Evolutionary conservation across 371 early-diverging fungal species (phyloP), one percentile per base, ranked within the genome.

Genomic region (Blastocladiella emersonii): DNA sequence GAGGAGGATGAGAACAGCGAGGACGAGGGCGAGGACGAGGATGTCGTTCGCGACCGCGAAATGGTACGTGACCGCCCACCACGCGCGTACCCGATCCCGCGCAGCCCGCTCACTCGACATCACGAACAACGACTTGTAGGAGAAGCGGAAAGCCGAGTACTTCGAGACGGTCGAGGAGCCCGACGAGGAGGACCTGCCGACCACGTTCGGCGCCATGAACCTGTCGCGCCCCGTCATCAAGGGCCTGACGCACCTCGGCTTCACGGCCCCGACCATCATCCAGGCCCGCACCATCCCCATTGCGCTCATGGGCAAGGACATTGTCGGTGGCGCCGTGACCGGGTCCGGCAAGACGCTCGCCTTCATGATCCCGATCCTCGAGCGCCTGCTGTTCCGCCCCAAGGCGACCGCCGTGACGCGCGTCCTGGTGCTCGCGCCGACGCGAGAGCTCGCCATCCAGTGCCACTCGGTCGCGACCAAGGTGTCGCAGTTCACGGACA

Each of bases 271-370:
- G 0, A 99, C 99, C 5, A 85, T 86, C 21, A 99, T 99, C 72
- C 99, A 99, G 80, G 81, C 89, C 25, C 84, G 86, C 60, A 86
- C 98, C 21, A 95, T 99, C 73, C 99, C 99, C 2, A 72, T 98
- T 56, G 96, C 95, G 2, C 79, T 99, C 51, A 82, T 90, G 68
- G 99, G 99, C 67, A 90, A 92, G 70, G 99, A 99, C 75, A 93
- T 99, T 68, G 98, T 99, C 71, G 99, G 98, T 75, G 92, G 98
- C 68, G 99, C 99, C 19, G 92, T 92, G 30, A 99, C 99, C 1
- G 99, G 99, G 63, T 97, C 98, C 34, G 99, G 99, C 70, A 99
- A 99, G 77, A 99, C 99, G 0, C 85, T 94, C 4, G 98, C 98
- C 0, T 99, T 99, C 76, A 72, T 98, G 62, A 87, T 99, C 1